Evolutionary conservation across 2,329 filamentous ascomycete species (phyloP).

Genomic region (Hirsutella minnesotensis): DNA sequence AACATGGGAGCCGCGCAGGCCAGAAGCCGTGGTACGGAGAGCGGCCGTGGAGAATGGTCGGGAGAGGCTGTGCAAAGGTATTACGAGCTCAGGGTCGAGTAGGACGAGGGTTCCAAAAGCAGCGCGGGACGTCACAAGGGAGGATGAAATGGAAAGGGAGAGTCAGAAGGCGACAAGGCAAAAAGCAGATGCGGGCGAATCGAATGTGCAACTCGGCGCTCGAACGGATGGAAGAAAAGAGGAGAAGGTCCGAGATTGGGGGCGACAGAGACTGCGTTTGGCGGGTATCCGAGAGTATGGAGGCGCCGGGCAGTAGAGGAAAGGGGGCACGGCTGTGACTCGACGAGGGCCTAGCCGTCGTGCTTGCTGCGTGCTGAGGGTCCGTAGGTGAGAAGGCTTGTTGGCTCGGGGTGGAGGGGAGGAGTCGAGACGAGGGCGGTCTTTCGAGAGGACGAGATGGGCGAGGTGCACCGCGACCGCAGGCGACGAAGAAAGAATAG

Average conservation of each 20-base stretch:
- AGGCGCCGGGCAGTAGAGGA: slow-evolving; percentile 6
- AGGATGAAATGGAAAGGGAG: slow-evolving; percentile 11
- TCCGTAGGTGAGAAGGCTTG: slow-evolving; percentile 9
- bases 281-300: background rate
- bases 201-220: slow-evolving; percentile 12
- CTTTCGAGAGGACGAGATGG: slow-evolving; percentile 12
- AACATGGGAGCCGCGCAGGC: slow-evolving; percentile 19
- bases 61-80: slow-evolving; percentile 11
- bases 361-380: slow-evolving; percentile 2
- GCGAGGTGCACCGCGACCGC: slow-evolving; percentile 8
- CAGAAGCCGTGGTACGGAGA: slow-evolving; percentile 10
- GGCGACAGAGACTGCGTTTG: background rate
- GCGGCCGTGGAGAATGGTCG: slow-evolving; percentile 5
- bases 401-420: slow-evolving; percentile 6
- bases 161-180: slow-evolving; percentile 13
- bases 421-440: slow-evolving; percentile 7
- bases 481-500: slow-evolving; percentile 11
- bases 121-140: slow-evolving; percentile 14
- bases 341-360: slow-evolving; percentile 4
- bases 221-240: slow-evolving; percentile 10
- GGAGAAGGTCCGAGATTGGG: slow-evolving; percentile 4
- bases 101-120: slow-evolving; percentile 13
- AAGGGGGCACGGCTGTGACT: slow-evolving; percentile 16
- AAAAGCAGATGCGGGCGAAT: slow-evolving; percentile 11
- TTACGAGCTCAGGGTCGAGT: slow-evolving; percentile 14